phyloP scores from a whole-genome alignment of 2,329 filamentous ascomycete species.

The Botrytis cinerea region DNA sequence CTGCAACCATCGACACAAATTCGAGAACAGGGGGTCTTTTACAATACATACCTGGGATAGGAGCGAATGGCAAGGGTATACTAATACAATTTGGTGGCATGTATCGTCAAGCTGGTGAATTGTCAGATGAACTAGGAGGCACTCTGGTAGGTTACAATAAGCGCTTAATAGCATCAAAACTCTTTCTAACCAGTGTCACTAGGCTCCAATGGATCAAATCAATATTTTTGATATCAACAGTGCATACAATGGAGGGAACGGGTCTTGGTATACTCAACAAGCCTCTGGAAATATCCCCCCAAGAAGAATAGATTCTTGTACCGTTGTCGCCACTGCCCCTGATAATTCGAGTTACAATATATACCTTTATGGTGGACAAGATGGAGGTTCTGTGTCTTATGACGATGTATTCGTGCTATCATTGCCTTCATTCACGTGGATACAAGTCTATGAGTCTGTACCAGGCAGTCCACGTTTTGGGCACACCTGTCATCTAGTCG shows the following conservation, averaged over 20 bases:
- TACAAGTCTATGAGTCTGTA: slow-evolving; percentile 40
- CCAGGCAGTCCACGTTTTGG: slow-evolving; percentile 42
- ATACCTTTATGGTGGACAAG: slow-evolving; percentile 51
- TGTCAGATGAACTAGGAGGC: slow-evolving; percentile 16
- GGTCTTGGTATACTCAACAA: slow-evolving; percentile 48
- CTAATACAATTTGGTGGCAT: slow-evolving; percentile 45
- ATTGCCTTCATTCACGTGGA: slow-evolving; percentile 50
- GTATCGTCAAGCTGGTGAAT: slow-evolving; percentile 1
- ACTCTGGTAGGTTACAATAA: slow-evolving; percentile 9
- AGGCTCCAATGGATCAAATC: slow-evolving; percentile 41
- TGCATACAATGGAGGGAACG: slow-evolving; percentile 30
- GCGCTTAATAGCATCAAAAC: neutral
- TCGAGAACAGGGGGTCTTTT: slow-evolving; percentile 45
- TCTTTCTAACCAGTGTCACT: neutral
- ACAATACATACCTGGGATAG: slow-evolving; percentile 44
- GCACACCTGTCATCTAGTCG: slow-evolving; percentile 46
- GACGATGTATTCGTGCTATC: slow-evolving; percentile 51
- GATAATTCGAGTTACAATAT: slow-evolving; percentile 53
- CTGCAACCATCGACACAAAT: slow-evolving; percentile 38
- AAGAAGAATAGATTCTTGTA: slow-evolving; percentile 49
- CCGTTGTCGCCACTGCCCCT: slow-evolving; percentile 45
- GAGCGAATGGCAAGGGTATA: slow-evolving; percentile 44
- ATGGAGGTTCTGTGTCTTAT: slow-evolving; percentile 40
- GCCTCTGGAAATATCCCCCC: slow-evolving; percentile 46
- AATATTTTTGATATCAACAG: slow-evolving; percentile 47